Base-by-base conservation (phyloP, 2,329 filamentous ascomycete genomes). In the Cladosporium sp. region DNA sequence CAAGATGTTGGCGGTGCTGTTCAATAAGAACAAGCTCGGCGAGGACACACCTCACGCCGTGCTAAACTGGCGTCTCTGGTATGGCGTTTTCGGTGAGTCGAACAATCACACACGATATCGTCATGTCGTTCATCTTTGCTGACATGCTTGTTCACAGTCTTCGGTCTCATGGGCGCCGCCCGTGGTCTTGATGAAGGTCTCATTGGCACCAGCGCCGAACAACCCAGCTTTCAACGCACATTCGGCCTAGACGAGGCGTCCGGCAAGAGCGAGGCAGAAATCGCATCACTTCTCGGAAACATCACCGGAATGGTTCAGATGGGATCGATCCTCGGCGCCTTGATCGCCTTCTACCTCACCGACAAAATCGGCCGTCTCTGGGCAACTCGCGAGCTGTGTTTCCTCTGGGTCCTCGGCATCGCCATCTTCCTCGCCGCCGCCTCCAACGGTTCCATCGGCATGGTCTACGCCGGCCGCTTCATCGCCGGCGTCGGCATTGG, bases 231-330 rank as follows among this genome's bases (percentile, higher is more conserved):
- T 65, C 77, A 84, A 58, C 57, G 66, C 1, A 74, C 74, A 29
- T 85, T 88, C 63, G 61, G 80, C 57, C 80, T 83, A 54, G 68
- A 73, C 5, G 71, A 73, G 2, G 82, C 83, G 60, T 72, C 68
- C 40, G 45, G 45, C 22, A 59, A 68, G 0, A 71, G 76, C 3
- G 72, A 78, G 63, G 36, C 27, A 7, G 83, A 85, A 54, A 83
- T 87, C 65, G 83, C 85, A 70, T 83, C 86, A 37, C 55, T 58
- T 7, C 55, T 64, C 11, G 58, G 56, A n/a, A 91, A 91, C 66
- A 85, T 91, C 50, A 85, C 86, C 1, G 80, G 85, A 42, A 91
- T 91, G 87, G 87, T 91, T 0, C 87, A 90, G 68, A 82, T 90
- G 60, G 87, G 87, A 18, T 86, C 81, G 19, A 85, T 91, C 24